Conservation (phyloP, 2,329 filamentous ascomycete species). For the Tolypocladium tundrense region DNA sequence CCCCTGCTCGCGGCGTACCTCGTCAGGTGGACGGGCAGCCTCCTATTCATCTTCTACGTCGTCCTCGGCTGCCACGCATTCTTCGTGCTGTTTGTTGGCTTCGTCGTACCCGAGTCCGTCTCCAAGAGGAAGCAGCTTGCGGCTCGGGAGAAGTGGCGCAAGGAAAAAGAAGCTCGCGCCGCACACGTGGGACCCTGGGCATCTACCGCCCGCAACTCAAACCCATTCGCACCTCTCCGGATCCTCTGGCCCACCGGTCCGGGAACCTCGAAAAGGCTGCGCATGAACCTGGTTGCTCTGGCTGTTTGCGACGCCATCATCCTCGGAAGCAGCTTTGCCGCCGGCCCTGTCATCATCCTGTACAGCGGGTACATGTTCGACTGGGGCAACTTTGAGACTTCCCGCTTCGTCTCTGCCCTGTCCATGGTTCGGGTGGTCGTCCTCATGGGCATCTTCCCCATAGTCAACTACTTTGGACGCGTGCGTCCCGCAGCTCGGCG, state of each 20-base stretch:
- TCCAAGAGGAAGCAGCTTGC: conserved; percentile 59
- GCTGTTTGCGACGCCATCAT: conserved; percentile 73
- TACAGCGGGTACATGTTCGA: conserved; percentile 73
- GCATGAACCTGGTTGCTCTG: conserved; percentile 73
- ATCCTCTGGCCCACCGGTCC: conserved; percentile 66
- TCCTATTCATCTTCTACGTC: conserved; percentile 78
- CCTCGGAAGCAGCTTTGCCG: conserved; percentile 72
- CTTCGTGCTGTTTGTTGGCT: conserved; percentile 62
- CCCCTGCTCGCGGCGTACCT: conserved; percentile 74
- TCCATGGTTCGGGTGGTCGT: conserved; percentile 67
- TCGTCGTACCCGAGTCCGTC: conserved; percentile 77
- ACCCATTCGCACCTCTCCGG: conserved; percentile 66
- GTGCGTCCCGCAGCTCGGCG: conserved; percentile 35
- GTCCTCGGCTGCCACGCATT: conserved; percentile 60
- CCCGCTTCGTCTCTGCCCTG: conserved; percentile 69
- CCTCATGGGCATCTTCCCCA: conserved; percentile 65
- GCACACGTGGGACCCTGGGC: conserved; percentile 16
- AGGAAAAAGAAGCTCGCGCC: conserved; percentile 29
- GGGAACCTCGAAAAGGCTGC: conserved; percentile 47
- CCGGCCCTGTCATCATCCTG: conserved; percentile 69
- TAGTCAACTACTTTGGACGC: conserved; percentile 67
- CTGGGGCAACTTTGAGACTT: conserved; percentile 75
- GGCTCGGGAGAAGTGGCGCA: conserved; percentile 58
- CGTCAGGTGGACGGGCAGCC: conserved; percentile 62
- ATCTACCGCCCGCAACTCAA: conserved; percentile 34